A percentile compares a stretch with the other conserved stretches of the same genome.
phyloP scores from a whole-genome alignment of 2,329 filamentous ascomycete genomes.

The Aureobasidium lini region DNA sequence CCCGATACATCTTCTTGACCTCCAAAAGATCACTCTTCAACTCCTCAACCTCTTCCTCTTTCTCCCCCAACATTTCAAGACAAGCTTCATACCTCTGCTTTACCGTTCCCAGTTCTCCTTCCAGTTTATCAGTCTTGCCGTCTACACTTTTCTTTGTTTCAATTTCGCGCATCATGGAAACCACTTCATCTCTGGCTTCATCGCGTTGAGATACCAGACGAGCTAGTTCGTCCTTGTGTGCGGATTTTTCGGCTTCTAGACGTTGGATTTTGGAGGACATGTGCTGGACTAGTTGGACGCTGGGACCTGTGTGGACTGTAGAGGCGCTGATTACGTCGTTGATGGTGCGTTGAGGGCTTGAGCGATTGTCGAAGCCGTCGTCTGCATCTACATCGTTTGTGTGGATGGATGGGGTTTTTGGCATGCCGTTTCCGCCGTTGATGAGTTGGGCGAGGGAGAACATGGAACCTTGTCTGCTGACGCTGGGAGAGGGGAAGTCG shows the following conservation, averaged over 20 bases:
- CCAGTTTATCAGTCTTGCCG: slow-evolving; percentile 54
- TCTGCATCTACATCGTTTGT: slow-evolving; percentile 47
- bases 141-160: slow-evolving; percentile 60
- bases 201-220: slow-evolving; percentile 80
- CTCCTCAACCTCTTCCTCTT: slow-evolving; percentile 92
- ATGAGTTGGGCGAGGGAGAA: slow-evolving; percentile 27
- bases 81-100: slow-evolving; percentile 80
- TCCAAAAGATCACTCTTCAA: slow-evolving; percentile 81
- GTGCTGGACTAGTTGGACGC: slow-evolving; percentile 88
- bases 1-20: slow-evolving; percentile 92
- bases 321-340: slow-evolving; percentile 50
- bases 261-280: slow-evolving; percentile 91
- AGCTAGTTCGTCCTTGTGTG: slow-evolving; percentile 75
- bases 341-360: slow-evolving; percentile 60
- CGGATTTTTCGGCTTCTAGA: slow-evolving; percentile 85
- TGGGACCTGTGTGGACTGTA: slow-evolving; percentile 82
- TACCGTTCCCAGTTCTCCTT: slow-evolving; percentile 60
- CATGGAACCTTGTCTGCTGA: slow-evolving; percentile 41
- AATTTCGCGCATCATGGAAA: slow-evolving; percentile 77
- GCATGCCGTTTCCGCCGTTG: slow-evolving; percentile 26
- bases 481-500: slow-evolving; percentile 20
- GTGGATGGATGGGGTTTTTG: slow-evolving; percentile 41
- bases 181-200: slow-evolving; percentile 86
- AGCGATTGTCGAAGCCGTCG: slow-evolving; percentile 48
- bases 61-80: slow-evolving; percentile 90